Evolutionary conservation across 148 eudicot species (phyloP), one percentile per base, ranked within the genome.

Genomic region (Heliosperma pusillum): DNA sequence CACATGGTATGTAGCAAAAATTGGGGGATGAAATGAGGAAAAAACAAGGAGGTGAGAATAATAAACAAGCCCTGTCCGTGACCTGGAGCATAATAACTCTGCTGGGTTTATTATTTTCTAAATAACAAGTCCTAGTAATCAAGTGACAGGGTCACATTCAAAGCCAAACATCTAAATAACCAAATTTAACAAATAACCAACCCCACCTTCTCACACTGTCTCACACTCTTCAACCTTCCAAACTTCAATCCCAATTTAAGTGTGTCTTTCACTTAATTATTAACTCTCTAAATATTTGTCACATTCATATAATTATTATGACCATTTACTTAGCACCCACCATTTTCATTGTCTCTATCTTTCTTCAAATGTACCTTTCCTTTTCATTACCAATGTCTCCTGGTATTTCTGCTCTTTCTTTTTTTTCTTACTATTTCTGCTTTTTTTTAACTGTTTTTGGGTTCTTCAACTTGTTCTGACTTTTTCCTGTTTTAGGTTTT

Each of bases 301-400:
- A 24, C 29, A 9, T 30, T 30, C 12, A 10, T 17, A 21, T 16
- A 4, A 67, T n/a, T 7, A 45, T 47, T 7, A 64, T 72, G 76
- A 72, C 58, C 55, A 55, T 56, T 67, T n/a, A 57, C 47, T 64
- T 56, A 56, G 42, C 66, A 30, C 3, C 44, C 44, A 42, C 72
- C 81, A 65, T 78, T 78, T 57, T 72, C 26, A 66, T 72, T 71
- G 11, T 63, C 47, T 40, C 10, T 10, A 44, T 80, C 67, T 80
- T 76, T 33, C 57, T 72, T 66, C 64, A 40, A 21, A 40, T 80
- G 53, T 74, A 72, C 1, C 77, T 76, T 72, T 66, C 69, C 69
- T 24, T 44, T 30, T 57, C 72, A 59, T 19, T 44, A 9, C 27
- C 83, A 15, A 70, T 70, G 57, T 59, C 47, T 3, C 21, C 80